A percentile compares a stretch with the other conserved stretches of the same genome.
Conservation (phyloP, 2,329 filamentous ascomycete genomes). For the Epichloe typhina region DNA sequence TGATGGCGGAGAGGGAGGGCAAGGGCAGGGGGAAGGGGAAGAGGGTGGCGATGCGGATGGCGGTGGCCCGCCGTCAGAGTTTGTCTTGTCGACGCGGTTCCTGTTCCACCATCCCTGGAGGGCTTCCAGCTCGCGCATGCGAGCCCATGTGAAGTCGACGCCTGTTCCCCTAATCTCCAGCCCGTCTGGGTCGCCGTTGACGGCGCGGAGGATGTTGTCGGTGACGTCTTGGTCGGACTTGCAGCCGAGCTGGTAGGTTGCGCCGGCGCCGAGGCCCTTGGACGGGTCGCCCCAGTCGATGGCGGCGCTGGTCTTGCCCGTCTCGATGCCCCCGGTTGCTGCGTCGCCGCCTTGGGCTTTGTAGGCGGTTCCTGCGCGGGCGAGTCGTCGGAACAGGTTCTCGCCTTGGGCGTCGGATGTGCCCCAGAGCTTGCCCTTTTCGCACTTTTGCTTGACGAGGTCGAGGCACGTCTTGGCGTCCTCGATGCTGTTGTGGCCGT, state of each 20-base stretch:
- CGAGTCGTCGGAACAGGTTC: slow-evolving; percentile 77
- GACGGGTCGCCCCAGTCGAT: slow-evolving; percentile 81
- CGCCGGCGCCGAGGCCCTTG: slow-evolving; percentile 42
- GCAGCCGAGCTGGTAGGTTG: slow-evolving; percentile 44
- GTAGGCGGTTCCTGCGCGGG: slow-evolving; percentile 47
- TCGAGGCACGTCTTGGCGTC: slow-evolving; percentile 86
- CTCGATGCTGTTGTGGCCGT: slow-evolving; percentile 83
- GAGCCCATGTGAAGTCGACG: slow-evolving; percentile 54
- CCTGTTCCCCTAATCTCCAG: slow-evolving; percentile 44
- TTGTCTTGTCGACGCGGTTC: slow-evolving; percentile 29
- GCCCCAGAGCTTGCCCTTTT: slow-evolving; percentile 80
- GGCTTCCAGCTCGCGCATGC: slow-evolving; percentile 52
- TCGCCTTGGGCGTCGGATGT: slow-evolving; percentile 67
- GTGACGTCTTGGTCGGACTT: slow-evolving; percentile 45
- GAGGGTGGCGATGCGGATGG: slow-evolving; percentile 7
- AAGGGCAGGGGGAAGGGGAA: slow-evolving; percentile 3
- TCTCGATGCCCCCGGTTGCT: slow-evolving; percentile 41
- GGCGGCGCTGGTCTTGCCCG: slow-evolving; percentile 55
- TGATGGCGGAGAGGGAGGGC: slow-evolving; percentile 8
- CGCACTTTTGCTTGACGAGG: slow-evolving; percentile 88
- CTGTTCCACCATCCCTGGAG: slow-evolving; percentile 56
- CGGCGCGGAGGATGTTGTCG: slow-evolving; percentile 41
- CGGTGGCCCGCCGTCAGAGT: slow-evolving; percentile 23
- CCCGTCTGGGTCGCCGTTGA: slow-evolving; percentile 44
- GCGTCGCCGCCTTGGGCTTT: slow-evolving; percentile 45